Conservation (phyloP, 768 basidiomycete genomes). For the Termitomyces sp. region DNA sequence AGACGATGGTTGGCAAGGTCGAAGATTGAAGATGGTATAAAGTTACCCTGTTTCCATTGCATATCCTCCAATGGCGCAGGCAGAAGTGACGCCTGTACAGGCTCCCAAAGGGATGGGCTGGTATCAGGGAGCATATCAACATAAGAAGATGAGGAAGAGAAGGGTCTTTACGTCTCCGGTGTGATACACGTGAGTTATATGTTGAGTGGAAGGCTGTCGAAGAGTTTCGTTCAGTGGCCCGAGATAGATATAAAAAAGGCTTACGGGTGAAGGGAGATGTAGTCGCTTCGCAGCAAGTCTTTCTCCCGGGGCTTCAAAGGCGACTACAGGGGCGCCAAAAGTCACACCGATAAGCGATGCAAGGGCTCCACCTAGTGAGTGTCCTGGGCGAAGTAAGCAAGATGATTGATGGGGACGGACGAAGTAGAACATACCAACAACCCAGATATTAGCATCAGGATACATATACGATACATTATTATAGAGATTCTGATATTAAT, state of each 20-base stretch:
- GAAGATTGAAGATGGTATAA: not conserved
- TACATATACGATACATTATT: conserved; percentile 91
- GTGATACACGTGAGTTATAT: conserved; percentile 86
- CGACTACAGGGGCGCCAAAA: conserved; percentile 89
- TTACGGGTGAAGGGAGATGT: conserved; percentile 82
- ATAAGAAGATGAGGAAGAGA: not conserved
- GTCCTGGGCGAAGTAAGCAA: conserved; percentile 25
- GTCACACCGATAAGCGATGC: conserved; percentile 82
- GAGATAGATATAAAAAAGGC: conserved; percentile 14
- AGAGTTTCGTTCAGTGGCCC: not conserved
- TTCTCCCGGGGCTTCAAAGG: conserved; percentile 84
- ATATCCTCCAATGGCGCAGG: conserved; percentile 58
- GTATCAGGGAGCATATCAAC: not conserved
- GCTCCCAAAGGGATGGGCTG: conserved; percentile 81
- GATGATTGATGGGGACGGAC: not conserved
- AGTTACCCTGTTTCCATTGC: conserved; percentile 66
- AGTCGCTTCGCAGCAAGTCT: conserved; percentile 64
- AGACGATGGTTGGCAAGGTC: not conserved
- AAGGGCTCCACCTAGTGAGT: conserved; percentile 83
- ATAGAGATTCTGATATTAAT: conserved; percentile 66
- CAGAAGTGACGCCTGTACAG: conserved; percentile 63
- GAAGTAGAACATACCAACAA: conserved; percentile 43
- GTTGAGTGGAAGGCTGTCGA: conserved; percentile 58
- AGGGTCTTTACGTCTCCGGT: conserved; percentile 63
- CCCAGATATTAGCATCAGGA: conserved; percentile 85